Evolutionary conservation across 768 basidiomycete genomes (phyloP), one percentile per base, ranked within the genome.

Genomic region (Boletellus ananiceps): DNA sequence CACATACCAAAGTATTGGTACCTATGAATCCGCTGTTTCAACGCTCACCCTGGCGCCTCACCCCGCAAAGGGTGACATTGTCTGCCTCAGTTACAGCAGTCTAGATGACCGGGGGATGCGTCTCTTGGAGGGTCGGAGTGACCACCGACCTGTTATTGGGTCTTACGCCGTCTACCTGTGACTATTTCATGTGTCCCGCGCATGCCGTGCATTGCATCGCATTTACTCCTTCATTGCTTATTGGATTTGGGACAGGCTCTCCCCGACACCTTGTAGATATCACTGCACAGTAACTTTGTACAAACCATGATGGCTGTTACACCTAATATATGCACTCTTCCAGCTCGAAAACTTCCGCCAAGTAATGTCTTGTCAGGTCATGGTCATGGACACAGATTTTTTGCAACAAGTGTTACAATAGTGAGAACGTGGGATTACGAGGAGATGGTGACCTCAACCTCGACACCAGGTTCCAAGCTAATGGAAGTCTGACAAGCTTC

Each of bases 401-500:
- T 29, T 8, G 53, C 38, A 40, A 40, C 40, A 46, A 14, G 39
- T 8, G 25, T 27, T 23, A 38, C 29, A 36, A 41, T 29, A 50
- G 14, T 15, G 38, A 40, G 27, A 36, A 16, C 5, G 21, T 13
- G 18, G 9, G 29, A 63, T 71, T 71, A 89, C 58, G 81, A 80
- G 56, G 88, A 93, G 73, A 96, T 95, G 64, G 93, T 96, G 58
- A 96, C 94, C 71, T 96, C 93, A 67, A 98, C 95, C 74, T 99
- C 96, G 56, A 98, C 95, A 74, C 95, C 95, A 57, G 95, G 91
- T 77, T 98, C 96, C 77, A 99, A 81, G 76, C 88, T 92, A 77
- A 98, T 97, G 72, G 88, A 91, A 54, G 95, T 98, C 94, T 98
- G 66, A 4, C 47, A 51, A 33, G 29, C 35, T 2, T 16, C 8